Evolutionary conservation across 257 asterid species (phyloP), one percentile per base, ranked within the genome.

Genomic region (Cinchona pubescens): DNA sequence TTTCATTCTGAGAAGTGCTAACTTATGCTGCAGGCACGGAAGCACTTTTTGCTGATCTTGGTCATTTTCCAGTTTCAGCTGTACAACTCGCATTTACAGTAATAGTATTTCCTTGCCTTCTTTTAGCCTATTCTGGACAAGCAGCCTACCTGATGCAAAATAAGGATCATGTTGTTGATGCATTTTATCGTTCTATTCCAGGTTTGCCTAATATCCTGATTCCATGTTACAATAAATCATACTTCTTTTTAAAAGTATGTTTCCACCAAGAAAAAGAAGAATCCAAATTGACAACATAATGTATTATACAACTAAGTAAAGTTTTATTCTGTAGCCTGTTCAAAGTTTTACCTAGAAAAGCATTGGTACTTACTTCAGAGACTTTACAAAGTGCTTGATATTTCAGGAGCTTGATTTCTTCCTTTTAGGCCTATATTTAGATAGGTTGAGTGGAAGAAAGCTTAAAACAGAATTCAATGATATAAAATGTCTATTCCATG

Each of bases 21-120:
- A 11, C 63, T 71, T 61, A 48, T 67, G 58, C 76, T 90, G 85
- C 91, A 94, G 99, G 99, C 75, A 94, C 96, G 0, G 99, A 94
- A 87, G 98, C 99, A 69, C 98, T 94, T 70, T 94, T 94, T 80
- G 99, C 99, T 55, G 99, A 94, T 83, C 94, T 94, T 65, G 90
- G 93, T 75, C 94, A 94, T 87, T 94, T 94, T 79, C 99, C 98
- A 0, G 91, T 94, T 78, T 77, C 97, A 34, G 96, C 99, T 45
- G 72, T 94, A 81, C 99, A 92, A 89, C 97, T 94, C 66, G 99
- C 99, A 67, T 94, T 94, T 83, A 94, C 97, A 2, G 83, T 76
- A 32, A 63, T 94, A 25, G 98, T 94, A 72, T 94, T 94, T 80
- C 99, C 99, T 76, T 94, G 97, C 85, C 99, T 94, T 82, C 96